Percentiles rank a stretch among this genome's conserved stretches.
Evolutionary conservation across 2,329 filamentous ascomycete species (phyloP).

Genomic region (Penicillium expansum): DNA sequence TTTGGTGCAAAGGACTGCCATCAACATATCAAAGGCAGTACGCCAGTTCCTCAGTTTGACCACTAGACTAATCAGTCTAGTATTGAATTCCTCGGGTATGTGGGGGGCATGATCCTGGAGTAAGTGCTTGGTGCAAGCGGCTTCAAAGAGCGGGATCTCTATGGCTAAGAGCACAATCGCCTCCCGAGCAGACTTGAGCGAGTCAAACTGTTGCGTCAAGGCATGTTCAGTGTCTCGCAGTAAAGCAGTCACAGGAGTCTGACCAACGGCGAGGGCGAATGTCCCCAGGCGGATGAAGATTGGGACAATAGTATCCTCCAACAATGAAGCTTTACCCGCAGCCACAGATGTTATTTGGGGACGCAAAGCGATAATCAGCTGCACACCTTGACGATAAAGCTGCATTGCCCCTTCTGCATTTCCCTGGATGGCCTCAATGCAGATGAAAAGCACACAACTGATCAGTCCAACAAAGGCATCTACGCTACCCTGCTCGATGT

Average conservation of each 20-base stretch:
- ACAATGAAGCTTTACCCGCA: slow-evolving; percentile 10
- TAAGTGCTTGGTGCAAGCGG: slow-evolving; percentile 18
- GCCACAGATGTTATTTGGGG: slow-evolving; percentile 8
- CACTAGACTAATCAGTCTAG: slow-evolving; percentile 16
- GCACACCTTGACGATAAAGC: slow-evolving; percentile 31
- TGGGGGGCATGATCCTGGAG: slow-evolving; percentile 1
- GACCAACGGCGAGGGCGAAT: slow-evolving; percentile 17
- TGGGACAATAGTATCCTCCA: slow-evolving; percentile 29
- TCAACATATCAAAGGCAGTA: slow-evolving; percentile 20
- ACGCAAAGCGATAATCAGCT: slow-evolving; percentile 25
- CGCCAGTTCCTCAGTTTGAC: slow-evolving; percentile 24
- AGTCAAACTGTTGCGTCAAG: slow-evolving; percentile 11
- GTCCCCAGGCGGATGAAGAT: slow-evolving; percentile 31
- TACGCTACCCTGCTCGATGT: slow-evolving; percentile 25
- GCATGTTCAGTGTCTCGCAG: slow-evolving; percentile 12
- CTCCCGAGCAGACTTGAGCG: slow-evolving; percentile 28
- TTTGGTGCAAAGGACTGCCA: slow-evolving; percentile 3
- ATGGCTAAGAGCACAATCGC: slow-evolving; percentile 23
- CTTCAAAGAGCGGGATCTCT: slow-evolving; percentile 27
- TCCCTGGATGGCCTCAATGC: slow-evolving; percentile 32
- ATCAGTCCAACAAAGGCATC: slow-evolving; percentile 31
- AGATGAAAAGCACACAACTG: slow-evolving; percentile 35
- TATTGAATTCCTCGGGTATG: slow-evolving; percentile 17
- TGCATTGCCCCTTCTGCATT: slow-evolving; percentile 25
- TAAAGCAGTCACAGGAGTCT: slow-evolving; percentile 12